Conservation (phyloP, 345 rosid genomes). For the Brassica rapa region DNA sequence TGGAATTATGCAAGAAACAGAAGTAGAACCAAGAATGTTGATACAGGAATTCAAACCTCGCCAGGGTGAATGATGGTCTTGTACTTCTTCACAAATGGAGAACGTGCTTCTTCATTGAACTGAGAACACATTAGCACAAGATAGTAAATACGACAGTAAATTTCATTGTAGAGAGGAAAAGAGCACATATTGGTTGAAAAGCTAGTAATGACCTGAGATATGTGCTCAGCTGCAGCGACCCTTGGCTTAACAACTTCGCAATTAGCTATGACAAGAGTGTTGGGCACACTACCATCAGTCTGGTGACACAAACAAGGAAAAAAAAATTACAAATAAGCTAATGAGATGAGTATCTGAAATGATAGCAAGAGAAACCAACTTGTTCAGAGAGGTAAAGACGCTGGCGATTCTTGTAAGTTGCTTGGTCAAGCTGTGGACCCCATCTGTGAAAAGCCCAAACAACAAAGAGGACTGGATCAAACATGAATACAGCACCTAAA, state of each 20-base stretch:
- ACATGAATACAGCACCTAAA: constrained; percentile 10
- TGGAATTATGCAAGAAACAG: too few species aligned
- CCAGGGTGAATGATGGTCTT: constrained; percentile 99
- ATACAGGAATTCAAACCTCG: constrained; percentile 57
- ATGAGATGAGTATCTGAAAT: constrained; percentile 15
- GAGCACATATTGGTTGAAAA: not conserved
- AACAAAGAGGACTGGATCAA: constrained; percentile 16
- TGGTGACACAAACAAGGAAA: constrained; percentile 36
- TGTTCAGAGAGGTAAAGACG: constrained; percentile 87
- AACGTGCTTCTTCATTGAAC: constrained; percentile 99
- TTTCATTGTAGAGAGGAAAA: not conserved
- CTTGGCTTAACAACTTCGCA: constrained; percentile 84
- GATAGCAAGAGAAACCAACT: constrained; percentile 33
- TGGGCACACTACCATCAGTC: constrained; percentile 91
- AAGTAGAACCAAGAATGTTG: too few species aligned
- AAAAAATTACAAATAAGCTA: not conserved
- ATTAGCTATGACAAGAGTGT: constrained; percentile 81
- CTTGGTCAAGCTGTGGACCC: constrained; percentile 94
- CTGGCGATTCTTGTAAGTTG: constrained; percentile 79
- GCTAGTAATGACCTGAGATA: constrained; percentile 55
- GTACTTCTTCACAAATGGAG: constrained; percentile 97
- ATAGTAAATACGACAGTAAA: constrained; percentile 14
- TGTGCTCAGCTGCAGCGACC: constrained; percentile 92
- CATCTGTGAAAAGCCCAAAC: constrained; percentile 48
- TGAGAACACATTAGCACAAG: constrained; percentile 40